Percentiles rank a stretch among this genome's conserved stretches.
Conservation (phyloP, 257 asterid species). For the Nicotiana tomentosiformis region DNA sequence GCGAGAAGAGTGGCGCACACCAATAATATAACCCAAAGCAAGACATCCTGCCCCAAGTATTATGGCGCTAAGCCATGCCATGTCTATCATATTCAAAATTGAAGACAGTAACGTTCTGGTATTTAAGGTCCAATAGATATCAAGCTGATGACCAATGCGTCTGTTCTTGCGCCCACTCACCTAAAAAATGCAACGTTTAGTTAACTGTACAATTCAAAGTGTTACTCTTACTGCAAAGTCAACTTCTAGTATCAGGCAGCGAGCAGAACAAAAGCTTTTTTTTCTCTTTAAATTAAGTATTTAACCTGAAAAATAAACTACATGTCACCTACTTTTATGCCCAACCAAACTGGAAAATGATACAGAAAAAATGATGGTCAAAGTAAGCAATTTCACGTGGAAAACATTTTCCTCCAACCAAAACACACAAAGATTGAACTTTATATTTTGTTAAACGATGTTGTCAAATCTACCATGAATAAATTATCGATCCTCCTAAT, state of each 20-base stretch:
- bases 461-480: not conserved
- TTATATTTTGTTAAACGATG: not conserved
- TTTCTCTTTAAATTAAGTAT: not conserved
- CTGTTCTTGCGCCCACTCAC: not conserved
- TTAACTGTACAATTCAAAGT: not conserved
- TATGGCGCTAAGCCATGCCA: conserved; percentile 70
- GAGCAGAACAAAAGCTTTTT: not conserved
- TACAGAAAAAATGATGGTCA: not conserved
- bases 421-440: not conserved
- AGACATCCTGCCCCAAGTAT: conserved; percentile 77
- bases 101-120: conserved; percentile 27
- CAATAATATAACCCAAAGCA: conserved; percentile 71
- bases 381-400: not conserved
- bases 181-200: not conserved
- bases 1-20: conserved; percentile 41
- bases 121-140: conserved; percentile 11
- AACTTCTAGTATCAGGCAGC: not conserved
- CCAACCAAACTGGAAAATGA: not conserved
- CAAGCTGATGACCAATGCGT: not conserved
- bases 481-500: not conserved
- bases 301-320: not conserved
- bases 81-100: conserved; percentile 54
- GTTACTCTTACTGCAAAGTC: not conserved
- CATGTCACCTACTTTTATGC: not conserved
- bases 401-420: not conserved